Evolutionary conservation across 169 alveolate genomes (phyloP), one percentile per base, ranked within the genome.

Genomic region (Babesia caballi): DNA sequence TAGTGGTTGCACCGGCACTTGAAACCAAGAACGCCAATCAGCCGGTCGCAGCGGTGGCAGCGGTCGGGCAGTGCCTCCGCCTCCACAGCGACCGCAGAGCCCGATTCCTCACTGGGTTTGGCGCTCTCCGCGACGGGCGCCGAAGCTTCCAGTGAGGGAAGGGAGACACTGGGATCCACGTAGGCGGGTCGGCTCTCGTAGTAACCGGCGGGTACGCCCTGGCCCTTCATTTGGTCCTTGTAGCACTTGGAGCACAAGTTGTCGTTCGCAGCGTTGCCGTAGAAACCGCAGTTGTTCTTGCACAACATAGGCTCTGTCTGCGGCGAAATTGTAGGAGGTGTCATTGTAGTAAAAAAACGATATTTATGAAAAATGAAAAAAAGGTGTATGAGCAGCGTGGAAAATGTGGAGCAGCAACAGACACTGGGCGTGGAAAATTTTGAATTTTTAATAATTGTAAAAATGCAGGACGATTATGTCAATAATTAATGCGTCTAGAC

Each of bases 1-100:
- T 77, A 69, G 60, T 80, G 86, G 49, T 90, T 89, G 89, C 99
- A 96, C 58, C 97, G 91, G 82, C 99, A 96, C 51, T 63, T 73
- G 68, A 96, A 92, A 0, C 97, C 98, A 63, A 94, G 65, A 32
- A 95, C 82, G 27, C 99, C 99, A 27, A 95, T 90, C 75, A 88
- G 87, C 68, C 80, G 91, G 73, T 91, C 91, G 85, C 99, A 96
- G 38, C 76, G 66, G 69, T 84, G 85, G 66, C 99, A 96, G 46
- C 96, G 86, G 25, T 75, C 82, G 25, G 93, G 70, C 33, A 68
- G 86, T 19, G 78, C 72, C 11, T 60, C 69, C 4, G 67, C 51
- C 27, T 19, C 69, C 23, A 30, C 63, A 17, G 12, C 53, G n/a
- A 23, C 84, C 28, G 54, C 51, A n/a, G n/a, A n/a, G 15, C 17